Base-by-base conservation (phyloP, 2,329 filamentous ascomycete genomes). In the Tolypocladium inflatum region DNA sequence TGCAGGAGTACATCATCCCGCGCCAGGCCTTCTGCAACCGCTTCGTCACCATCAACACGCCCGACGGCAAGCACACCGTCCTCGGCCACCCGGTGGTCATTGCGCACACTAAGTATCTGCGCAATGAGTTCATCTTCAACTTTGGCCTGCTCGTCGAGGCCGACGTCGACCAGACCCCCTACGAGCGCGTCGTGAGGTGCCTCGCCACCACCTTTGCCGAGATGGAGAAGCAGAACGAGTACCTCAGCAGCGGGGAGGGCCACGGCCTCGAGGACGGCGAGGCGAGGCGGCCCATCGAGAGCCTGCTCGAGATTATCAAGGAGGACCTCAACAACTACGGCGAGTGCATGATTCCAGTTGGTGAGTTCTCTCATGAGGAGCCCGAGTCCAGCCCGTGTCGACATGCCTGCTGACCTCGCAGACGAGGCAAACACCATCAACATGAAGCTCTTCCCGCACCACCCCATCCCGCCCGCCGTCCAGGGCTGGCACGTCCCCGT, bases 41-140 rank as follows among this genome's bases (percentile, higher is more conserved):
- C 63, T 87, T 92, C 60, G 82, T 97, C 61, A 88, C 89, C 35
- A 87, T 95, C 58, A 87, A 87, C 71, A 88, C 90, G 52, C 83
- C 84, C 0, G 81, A 84, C 57, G 79, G 79, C 64, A 83, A 83
- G 63, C 88, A 92, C 72, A 85, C 87, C 59, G 85, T 99, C 57
- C 81, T 99, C 39, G 91, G 92, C 19, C 91, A 91, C 66, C 94
- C 94, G 0, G 88, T 97, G 56, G 93, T 91, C 69, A 90, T 97
- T 68, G 85, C 88, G 55, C 84, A 91, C 63, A 82, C 86, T 57
- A 87, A 88, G 64, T 96, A 97, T 69, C 85, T 88, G 68, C 87
- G 94, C 59, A 96, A 96, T 74, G 90, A 96, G 73, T 97, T 97
- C 78, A 96, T 97, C 69, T 99, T 97, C 83, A 97, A 97, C 73